phyloP scores from a whole-genome alignment of 176 grass and related monocot genomes.

The Lolium perenne region DNA sequence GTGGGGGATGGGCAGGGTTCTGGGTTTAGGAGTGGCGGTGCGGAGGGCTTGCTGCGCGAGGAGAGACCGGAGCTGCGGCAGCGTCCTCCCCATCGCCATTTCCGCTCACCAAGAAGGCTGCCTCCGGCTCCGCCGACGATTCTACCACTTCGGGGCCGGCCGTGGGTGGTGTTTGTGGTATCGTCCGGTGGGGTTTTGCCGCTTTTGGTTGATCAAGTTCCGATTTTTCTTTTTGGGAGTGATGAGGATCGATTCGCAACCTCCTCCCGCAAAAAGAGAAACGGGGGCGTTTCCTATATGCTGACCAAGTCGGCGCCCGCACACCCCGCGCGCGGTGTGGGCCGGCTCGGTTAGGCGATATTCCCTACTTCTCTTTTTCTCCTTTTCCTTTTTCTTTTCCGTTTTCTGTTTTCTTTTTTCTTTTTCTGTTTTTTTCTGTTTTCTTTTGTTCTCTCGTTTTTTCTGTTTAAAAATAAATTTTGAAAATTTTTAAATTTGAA shows the following conservation, averaged over 20 bases:
- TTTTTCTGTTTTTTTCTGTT: no score
- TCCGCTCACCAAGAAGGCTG: not conserved
- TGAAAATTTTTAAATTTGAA: no score
- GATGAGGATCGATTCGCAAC: not conserved
- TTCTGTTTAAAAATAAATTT: no score
- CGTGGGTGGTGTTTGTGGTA: not conserved
- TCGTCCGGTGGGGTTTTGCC: not conserved
- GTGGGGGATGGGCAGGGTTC: slow-evolving; percentile 8
- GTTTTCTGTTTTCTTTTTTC: no score
- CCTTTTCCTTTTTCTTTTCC: no score
- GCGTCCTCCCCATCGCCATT: slow-evolving; percentile 43
- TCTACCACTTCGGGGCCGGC: not conserved
- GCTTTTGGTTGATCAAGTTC: not conserved
- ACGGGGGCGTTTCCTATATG: no score
- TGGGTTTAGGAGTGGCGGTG: slow-evolving; percentile 23
- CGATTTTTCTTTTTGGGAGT: not conserved
- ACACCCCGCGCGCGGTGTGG: no score
- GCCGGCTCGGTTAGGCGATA: no score
- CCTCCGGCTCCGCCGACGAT: not conserved
- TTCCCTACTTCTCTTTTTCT: no score
- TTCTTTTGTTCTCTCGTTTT: no score
- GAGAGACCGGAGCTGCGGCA: slow-evolving; percentile 40
- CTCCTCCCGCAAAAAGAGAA: not conserved
- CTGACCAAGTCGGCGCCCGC: no score
- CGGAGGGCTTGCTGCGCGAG: slow-evolving; percentile 41